Conservation (phyloP, 805 yeast genomes). For the Millerozyma miso region DNA sequence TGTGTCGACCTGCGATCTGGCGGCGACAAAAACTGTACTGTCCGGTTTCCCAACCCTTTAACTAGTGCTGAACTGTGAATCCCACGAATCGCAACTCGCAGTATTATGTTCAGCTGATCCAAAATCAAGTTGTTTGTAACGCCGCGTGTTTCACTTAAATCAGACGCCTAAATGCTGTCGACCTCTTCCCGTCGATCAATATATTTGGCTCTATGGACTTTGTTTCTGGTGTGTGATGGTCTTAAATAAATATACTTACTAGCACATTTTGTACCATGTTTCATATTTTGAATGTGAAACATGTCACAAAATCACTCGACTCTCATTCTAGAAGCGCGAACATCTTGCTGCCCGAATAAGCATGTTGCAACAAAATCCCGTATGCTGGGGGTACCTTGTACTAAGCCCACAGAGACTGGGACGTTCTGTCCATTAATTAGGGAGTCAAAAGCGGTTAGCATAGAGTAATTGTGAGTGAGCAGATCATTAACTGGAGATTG, state of each 20-base stretch:
- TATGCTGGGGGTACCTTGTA: not conserved
- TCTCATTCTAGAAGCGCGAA: not conserved
- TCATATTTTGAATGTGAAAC: slow-evolving; percentile 13
- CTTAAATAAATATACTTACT: not conserved
- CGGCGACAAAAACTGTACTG: not conserved
- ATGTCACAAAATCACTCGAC: slow-evolving; percentile 10
- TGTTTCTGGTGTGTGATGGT: not conserved
- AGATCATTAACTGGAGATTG: too few species aligned
- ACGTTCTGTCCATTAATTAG: too few species aligned
- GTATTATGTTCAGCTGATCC: too few species aligned
- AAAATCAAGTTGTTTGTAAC: not conserved
- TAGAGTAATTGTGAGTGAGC: too few species aligned
- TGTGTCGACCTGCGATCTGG: not conserved
- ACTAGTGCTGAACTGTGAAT: not conserved
- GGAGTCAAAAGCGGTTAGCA: too few species aligned
- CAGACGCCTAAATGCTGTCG: not conserved
- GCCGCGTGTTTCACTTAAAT: not conserved
- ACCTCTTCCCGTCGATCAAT: not conserved
- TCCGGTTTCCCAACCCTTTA: not conserved
- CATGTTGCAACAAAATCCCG: slow-evolving; percentile 1
- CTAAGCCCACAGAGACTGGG: not conserved
- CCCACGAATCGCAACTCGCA: not conserved
- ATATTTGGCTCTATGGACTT: not conserved
- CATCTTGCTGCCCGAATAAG: not conserved
- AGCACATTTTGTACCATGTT: slow-evolving; percentile 5